Base-by-base conservation (phyloP, 2,329 filamentous ascomycete genomes). In the Fusarium redolens region DNA sequence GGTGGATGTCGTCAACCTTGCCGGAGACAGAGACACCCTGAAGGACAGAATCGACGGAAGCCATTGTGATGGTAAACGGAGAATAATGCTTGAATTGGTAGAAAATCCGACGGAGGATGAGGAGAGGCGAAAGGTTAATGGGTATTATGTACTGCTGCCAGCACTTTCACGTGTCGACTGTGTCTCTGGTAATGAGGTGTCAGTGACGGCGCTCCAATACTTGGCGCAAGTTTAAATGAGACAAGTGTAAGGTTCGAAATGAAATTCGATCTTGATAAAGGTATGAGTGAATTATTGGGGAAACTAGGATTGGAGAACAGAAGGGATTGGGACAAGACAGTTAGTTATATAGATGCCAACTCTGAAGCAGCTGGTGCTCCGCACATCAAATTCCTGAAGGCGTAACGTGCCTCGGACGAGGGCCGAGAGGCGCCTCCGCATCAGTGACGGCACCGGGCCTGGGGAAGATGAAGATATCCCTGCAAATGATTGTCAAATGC, bases 11-110 rank as follows among this genome's bases (percentile, higher is more conserved):
- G 79, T 91, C 91, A 80, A 98, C 86, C 71, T 89, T 84, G 79
- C 94, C 96, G 79, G 94, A 91, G 87, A 98, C 90, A 84, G 91
- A 90, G 80, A 98, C 95, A 84, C 95, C 95, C 83, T 95, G 91
- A 76, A 98, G 92, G 80, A 97, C 93, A 73, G 88, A 85, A 64
- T 97, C 93, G 80, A 89, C 89, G 75, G 88, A 87, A 74, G 91
- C 87, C 92, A 94, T 95, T 72, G 67, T 61, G 71, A 65, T 55
- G 69, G 54, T 59, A 47, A 31, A 31, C 60, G 38, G 55, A 38
- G 44, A 58, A 31, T n/a, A 18, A 41, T 61, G 33, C n/a, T 41
- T 48, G 25, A 13, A 51, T 45, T 68, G 59, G 43, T 52, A 37
- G 28, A 48, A 31, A 37, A 59, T 38, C 40, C 57, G 47, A 45